A percentile compares a stretch with the other conserved stretches of the same genome.
Evolutionary conservation across 805 yeast species (phyloP).

Genomic region (Zygosaccharomyces lentus): DNA sequence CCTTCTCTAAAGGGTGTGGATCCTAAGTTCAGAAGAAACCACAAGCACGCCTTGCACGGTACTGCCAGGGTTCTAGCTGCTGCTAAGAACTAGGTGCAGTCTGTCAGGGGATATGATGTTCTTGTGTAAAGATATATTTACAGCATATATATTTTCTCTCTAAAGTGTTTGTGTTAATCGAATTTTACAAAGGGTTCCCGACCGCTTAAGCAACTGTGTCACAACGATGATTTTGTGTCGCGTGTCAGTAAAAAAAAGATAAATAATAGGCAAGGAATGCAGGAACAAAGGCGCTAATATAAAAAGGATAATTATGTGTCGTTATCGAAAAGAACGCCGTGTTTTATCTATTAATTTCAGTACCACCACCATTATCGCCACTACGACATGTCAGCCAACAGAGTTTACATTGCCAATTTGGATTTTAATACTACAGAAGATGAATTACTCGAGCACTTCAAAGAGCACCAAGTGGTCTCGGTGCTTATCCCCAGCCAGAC

Average conservation of each 20-base stretch:
- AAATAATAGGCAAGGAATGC: not conserved
- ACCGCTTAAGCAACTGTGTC: not conserved
- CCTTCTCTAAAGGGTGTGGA: slow-evolving; percentile 98
- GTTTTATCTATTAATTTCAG: not conserved
- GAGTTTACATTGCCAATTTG: slow-evolving; percentile 54
- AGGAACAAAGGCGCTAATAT: not conserved
- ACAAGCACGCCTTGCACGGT: slow-evolving; percentile 98
- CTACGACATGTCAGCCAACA: slow-evolving; percentile 15
- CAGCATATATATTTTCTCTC: not conserved
- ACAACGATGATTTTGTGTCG: slow-evolving; percentile 2
- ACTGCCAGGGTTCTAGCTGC: slow-evolving; percentile 91
- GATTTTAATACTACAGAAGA: slow-evolving; percentile 49
- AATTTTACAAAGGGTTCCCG: not conserved
- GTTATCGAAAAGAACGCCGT: no score
- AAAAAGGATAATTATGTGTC: not conserved
- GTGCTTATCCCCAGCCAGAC: slow-evolving; percentile 55
- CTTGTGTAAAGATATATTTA: slow-evolving; percentile 3
- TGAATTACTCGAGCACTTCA: slow-evolving; percentile 45
- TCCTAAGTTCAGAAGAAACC: slow-evolving; percentile 99
- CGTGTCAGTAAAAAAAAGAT: slow-evolving; percentile 1
- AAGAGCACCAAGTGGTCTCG: slow-evolving; percentile 39
- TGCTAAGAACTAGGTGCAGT: slow-evolving; percentile 35
- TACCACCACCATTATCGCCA: not conserved
- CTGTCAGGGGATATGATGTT: slow-evolving; percentile 4
- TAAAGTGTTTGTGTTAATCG: slow-evolving; percentile 8